Base-by-base conservation (phyloP, 805 yeast species). In the Pichia scutulata region DNA sequence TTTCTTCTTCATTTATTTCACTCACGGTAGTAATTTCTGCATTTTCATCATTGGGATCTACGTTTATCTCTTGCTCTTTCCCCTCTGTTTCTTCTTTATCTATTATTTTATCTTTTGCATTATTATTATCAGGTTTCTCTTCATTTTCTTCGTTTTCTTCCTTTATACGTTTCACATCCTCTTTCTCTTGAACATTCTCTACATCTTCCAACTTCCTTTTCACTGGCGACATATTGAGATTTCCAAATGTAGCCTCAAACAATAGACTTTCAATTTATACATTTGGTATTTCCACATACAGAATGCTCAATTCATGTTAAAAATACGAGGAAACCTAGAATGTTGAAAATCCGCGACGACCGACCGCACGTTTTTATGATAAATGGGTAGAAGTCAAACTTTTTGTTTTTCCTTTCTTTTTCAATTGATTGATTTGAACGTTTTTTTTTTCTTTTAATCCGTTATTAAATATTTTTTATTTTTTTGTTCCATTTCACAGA, bases 1-100 rank as follows among this genome's bases (percentile, higher is more conserved):
- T 72, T 13, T 71, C 75, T 8, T 67, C 72, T 22, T 65, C 70
- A 7, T 70, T 69, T 0, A 65, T 66, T 53, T 70, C 52, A 53
- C 59, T 58, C 22, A 53, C 60, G 21, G 56, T 60, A 44, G 60
- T 52, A n/a, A 56, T 53, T 37, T 52, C 43, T 2, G 47, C 54
- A 18, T 19, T 22, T 24, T 49, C 45, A 10, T 57, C 58, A n/a
- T 49, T 47, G n/a, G 50, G 53, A 45, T 47, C 54, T 7, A 53
- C 56, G 14, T 50, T 62, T 58, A 25, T 30, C 28, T 23, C 26
- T 22, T 49, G 57, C 23, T 51, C 58, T 6, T 33, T 33, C 36
- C n/a, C 18, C 13, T 14, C 19, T 2, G 12, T 2, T 33, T 39
- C 26, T 13, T 19, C 26, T 13, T 19, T 26, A 41, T 26, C 44